Conservation (phyloP, 495 filamentous ascomycete genomes). For the Penicillium manginii region DNA sequence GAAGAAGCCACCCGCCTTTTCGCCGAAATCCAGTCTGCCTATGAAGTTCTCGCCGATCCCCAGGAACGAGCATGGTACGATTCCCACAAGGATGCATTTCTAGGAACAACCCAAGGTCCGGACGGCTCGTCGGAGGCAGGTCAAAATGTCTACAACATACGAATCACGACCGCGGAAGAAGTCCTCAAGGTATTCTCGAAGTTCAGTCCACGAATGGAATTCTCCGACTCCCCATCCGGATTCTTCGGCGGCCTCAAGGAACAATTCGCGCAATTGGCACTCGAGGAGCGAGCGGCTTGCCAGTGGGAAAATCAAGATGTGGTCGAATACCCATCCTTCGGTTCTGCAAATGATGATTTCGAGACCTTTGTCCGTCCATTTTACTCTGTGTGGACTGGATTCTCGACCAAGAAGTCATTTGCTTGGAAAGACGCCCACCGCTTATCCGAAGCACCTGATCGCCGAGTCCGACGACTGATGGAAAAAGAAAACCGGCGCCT, state of each 20-base stretch:
- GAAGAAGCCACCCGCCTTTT: conserved; percentile 83
- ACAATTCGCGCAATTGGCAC: conserved; percentile 78
- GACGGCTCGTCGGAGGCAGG: conserved; percentile 53
- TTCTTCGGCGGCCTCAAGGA: conserved; percentile 79
- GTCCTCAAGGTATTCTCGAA: conserved; percentile 72
- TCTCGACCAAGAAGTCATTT: conserved; percentile 84
- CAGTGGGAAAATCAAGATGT: conserved; percentile 64
- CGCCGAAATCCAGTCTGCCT: conserved; percentile 88
- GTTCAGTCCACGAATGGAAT: conserved; percentile 76
- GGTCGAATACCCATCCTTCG: conserved; percentile 79
- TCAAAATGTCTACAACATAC: conserved; percentile 64
- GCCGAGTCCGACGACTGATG: conserved; percentile 79
- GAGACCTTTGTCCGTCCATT: conserved; percentile 76
- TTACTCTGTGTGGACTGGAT: conserved; percentile 79
- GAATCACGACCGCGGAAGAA: conserved; percentile 76
- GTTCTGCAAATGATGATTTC: conserved; percentile 65
- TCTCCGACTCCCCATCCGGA: conserved; percentile 73
- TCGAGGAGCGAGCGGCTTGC: conserved; percentile 76
- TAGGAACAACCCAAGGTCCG: conserved; percentile 56
- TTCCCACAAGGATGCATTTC: conserved; percentile 82
- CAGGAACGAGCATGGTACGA: conserved; percentile 99
- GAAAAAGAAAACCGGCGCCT: conserved; percentile 92
- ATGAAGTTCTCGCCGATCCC: conserved; percentile 92
- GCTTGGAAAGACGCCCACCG: conserved; percentile 86
- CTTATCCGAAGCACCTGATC: conserved; percentile 83